Base-by-base conservation (phyloP, 1,139 yeast genomes). In the Taiozyma sp. region DNA sequence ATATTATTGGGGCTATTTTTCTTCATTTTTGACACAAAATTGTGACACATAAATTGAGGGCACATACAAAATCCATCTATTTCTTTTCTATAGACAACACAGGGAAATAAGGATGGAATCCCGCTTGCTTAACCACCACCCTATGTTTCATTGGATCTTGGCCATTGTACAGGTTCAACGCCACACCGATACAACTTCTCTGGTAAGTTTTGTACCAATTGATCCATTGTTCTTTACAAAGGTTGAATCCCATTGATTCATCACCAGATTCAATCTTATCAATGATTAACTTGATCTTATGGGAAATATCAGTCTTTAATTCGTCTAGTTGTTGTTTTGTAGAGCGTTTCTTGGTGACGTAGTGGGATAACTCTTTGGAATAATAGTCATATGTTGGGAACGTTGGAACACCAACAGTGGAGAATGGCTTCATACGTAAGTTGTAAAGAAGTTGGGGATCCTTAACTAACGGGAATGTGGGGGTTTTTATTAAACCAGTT, bases 341-440 rank as follows among this genome's bases (percentile, higher is more conserved):
- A 3, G 26, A 30, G 3, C 11, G 13, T 9, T 16, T 8, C 4
- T 22, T 9, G 13, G 29, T 3, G 16, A 22, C 14, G 10, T 40
- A 40, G 4, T 43, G 42, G 10, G 21, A 26, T 3, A 52, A 26
- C 21, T 53, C 56, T 21, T 46, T 45, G n/a, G 43, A 44, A 42
- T 54, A 59, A 1, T 53, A 48, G 2, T 47, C 39, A 60, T 69
- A 84, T 0, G 71, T 64, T 3, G 93, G 88, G 47, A 78, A 63
- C 32, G 74, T 75, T 0, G 98, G 97, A 6, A 83, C 83, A 0
- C 96, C 97, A 19, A 91, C 85, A 0, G 91, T 79, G 19, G 88
- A 80, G 71, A 88, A 89, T 3, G 95, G 84, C 63, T 89, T 90
- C 78, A 90, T 79, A 56, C 97, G 77, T 44, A 90, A 69, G 24